Conservation (phyloP, 2,329 filamentous ascomycete genomes). For the Geosmithia morbida region DNA sequence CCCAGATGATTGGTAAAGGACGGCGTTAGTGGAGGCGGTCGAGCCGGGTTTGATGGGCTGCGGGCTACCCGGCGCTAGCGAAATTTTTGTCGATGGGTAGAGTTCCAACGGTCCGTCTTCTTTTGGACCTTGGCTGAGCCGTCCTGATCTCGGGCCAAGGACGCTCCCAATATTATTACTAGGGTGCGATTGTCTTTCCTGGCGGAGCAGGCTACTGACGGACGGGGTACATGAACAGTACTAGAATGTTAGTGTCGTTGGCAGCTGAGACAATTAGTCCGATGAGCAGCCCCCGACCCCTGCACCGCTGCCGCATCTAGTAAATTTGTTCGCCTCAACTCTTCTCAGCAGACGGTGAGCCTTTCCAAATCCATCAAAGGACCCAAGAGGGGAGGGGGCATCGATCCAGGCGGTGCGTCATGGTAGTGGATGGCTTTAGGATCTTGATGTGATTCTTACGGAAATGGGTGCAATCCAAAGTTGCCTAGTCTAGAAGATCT, state of each 20-base stretch:
- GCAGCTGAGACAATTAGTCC: background rate
- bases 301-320: background rate
- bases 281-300: background rate
- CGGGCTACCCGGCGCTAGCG: constrained; percentile 2
- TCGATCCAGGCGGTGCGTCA: background rate
- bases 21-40: background rate
- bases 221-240: too few relatives aligned
- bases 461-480: background rate
- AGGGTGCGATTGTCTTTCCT: background rate
- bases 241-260: background rate
- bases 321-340: background rate
- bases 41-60: background rate
- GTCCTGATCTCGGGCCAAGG: background rate
- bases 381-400: background rate
- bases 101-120: constrained; percentile 2
- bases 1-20: background rate
- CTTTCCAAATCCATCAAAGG: too few relatives aligned
- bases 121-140: background rate
- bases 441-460: background rate
- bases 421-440: background rate
- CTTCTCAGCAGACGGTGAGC: background rate
- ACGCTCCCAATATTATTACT: background rate
- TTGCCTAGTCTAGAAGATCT: background rate
- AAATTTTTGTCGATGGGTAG: constrained; percentile 1
- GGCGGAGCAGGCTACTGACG: background rate